A percentile compares a stretch with the other conserved stretches of the same genome.
Conservation (phyloP, 148 eudicot species). For the Tetragonia tetragonoides region DNA sequence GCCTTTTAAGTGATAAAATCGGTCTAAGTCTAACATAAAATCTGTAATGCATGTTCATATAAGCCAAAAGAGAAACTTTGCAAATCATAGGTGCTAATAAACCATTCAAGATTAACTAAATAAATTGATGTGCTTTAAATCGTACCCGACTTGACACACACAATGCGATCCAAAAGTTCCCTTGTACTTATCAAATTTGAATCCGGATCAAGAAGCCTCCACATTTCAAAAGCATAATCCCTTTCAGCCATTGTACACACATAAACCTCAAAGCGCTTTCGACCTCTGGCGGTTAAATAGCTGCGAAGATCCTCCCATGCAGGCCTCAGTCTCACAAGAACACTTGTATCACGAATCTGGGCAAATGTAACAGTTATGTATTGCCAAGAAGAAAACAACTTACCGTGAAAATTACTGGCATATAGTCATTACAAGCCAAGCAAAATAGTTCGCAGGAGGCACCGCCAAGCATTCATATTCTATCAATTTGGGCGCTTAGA, state of each 20-base stretch:
- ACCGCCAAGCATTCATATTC: background rate
- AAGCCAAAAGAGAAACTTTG: background rate
- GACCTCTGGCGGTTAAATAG: slow-evolving; percentile 95
- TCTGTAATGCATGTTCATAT: background rate
- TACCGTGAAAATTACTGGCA: background rate
- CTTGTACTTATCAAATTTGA: slow-evolving; percentile 72
- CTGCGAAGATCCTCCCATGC: slow-evolving; percentile 98
- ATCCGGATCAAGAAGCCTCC: slow-evolving; percentile 99
- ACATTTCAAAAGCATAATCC: slow-evolving; percentile 99
- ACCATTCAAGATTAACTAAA: background rate
- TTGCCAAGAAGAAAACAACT: background rate
- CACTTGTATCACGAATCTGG: slow-evolving; percentile 98
- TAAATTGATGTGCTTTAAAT: slow-evolving; percentile 1
- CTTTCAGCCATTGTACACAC: slow-evolving; percentile 99
- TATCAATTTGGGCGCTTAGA: too few relatives aligned
- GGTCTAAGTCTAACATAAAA: background rate
- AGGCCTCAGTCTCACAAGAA: slow-evolving; percentile 97
- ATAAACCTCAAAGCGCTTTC: slow-evolving; percentile 97
- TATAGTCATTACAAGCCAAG: background rate
- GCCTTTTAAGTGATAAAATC: background rate
- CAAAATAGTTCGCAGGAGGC: background rate
- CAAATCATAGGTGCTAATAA: background rate
- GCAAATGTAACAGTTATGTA: slow-evolving; percentile 13
- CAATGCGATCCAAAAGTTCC: slow-evolving; percentile 85
- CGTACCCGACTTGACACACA: slow-evolving; percentile 91